phyloP scores from a whole-genome alignment of 2,329 filamentous ascomycete species.

The Ophiostoma himal-ulmi region DNA sequence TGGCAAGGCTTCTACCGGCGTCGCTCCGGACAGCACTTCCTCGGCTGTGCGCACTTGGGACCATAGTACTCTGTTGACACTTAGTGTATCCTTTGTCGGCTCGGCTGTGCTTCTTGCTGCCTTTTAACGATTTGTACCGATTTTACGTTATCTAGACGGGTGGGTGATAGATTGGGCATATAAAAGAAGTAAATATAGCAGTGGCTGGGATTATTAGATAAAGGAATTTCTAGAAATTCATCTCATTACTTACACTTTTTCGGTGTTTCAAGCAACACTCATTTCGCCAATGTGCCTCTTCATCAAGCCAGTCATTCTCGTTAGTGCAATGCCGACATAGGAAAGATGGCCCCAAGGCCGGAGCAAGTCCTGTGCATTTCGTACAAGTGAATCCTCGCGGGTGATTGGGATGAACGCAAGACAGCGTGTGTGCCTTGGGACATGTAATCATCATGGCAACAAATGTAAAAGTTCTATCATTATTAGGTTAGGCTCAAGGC shows the following conservation, averaged over 20 bases:
- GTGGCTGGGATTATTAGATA: no score
- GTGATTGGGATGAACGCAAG: background rate
- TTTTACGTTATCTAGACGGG: background rate
- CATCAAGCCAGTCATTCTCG: background rate
- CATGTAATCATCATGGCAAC: background rate
- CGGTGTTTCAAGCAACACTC: no score
- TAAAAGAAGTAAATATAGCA: background rate
- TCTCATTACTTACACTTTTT: background rate
- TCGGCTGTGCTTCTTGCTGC: background rate
- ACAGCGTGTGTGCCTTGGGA: background rate
- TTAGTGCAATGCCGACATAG: background rate
- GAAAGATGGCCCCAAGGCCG: background rate
- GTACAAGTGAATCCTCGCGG: background rate
- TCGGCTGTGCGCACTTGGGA: background rate
- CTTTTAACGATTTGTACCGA: background rate
- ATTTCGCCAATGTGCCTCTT: background rate
- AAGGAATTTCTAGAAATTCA: no score
- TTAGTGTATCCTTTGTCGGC: background rate
- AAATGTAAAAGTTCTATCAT: background rate
- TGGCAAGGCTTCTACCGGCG: slow-evolving; percentile 47
- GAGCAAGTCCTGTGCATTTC: background rate
- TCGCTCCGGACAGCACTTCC: slow-evolving; percentile 33
- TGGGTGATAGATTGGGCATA: background rate
- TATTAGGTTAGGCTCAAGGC: background rate
- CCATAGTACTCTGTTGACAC: background rate